These are phyloP conservation scores for Lachnellula occidentalis DNA, from an alignment of 2,329 filamentous ascomycete genomes.

Conservation along the genomic window DNA sequence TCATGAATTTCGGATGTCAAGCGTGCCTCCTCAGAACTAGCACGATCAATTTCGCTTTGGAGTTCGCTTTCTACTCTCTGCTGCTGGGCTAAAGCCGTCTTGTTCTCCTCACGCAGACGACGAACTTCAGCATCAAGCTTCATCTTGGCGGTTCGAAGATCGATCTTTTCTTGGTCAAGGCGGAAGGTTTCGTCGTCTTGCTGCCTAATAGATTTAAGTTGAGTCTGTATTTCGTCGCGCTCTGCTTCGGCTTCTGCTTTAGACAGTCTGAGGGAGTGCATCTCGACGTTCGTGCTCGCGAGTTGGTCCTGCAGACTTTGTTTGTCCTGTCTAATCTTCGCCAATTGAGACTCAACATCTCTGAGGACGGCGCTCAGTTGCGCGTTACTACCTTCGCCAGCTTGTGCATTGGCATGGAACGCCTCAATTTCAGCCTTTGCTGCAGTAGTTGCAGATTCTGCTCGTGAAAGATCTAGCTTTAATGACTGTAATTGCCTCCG, in stretches of 20 bases:
- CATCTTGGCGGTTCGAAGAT: conserved; percentile 61
- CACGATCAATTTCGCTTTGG: conserved; percentile 60
- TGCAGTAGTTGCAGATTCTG: conserved; percentile 25
- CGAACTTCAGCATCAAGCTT: conserved; percentile 64
- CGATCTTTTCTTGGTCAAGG: conserved; percentile 63
- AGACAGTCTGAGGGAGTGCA: conserved; percentile 52
- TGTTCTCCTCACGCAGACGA: conserved; percentile 59
- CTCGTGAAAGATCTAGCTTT: conserved; percentile 30
- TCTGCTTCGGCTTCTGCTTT: conserved; percentile 57
- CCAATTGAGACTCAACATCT: conserved; percentile 53
- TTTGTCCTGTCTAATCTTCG: conserved; percentile 54
- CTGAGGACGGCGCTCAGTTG: conserved; percentile 51
- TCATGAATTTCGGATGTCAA: conserved; percentile 50
- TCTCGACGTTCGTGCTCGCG: conserved; percentile 51
- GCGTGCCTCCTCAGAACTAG: conserved; percentile 60
- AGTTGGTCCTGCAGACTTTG: conserved; percentile 59
- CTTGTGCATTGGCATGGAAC: conserved; percentile 26
- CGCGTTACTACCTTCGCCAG: conserved; percentile 38
- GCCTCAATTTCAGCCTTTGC: conserved; percentile 28
- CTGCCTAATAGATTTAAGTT: conserved; percentile 50
- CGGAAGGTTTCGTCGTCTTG: conserved; percentile 54
- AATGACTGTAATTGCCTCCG: conserved; percentile 38
- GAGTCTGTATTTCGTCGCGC: conserved; percentile 59
- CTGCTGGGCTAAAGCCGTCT: conserved; percentile 49
- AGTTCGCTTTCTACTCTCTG: conserved; percentile 57